A percentile compares a stretch with the other conserved stretches of the same genome.
Evolutionary conservation across 495 filamentous ascomycete genomes (phyloP).

Genomic region (Aspergillus heteromorphus): DNA sequence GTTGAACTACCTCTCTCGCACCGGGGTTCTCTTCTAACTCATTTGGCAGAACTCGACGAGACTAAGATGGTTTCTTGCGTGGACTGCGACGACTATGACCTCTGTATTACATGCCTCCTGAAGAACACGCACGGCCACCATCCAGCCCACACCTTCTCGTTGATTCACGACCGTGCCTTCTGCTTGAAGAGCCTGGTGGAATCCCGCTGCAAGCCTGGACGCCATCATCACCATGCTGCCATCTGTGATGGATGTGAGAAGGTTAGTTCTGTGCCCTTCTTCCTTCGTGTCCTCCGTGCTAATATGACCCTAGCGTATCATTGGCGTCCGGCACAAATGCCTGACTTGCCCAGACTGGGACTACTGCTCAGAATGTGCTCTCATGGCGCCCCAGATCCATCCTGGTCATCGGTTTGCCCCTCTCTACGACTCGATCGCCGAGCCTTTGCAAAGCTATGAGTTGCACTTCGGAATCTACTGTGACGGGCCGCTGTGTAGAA

Average conservation of each 20-base stretch:
- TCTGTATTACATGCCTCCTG: slow-evolving; percentile 78
- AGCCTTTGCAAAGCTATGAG: slow-evolving; percentile 41
- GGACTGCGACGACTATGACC: slow-evolving; percentile 82
- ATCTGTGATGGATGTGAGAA: slow-evolving; percentile 94
- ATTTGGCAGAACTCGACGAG: slow-evolving; percentile 60
- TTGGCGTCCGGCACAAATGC: slow-evolving; percentile 94
- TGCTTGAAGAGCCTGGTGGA: slow-evolving; percentile 41
- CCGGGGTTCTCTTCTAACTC: slow-evolving; percentile 8
- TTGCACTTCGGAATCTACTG: slow-evolving; percentile 86
- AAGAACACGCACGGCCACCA: slow-evolving; percentile 84
- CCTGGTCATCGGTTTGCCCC: slow-evolving; percentile 85
- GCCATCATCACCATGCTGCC: slow-evolving; percentile 74
- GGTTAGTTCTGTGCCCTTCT: slow-evolving; percentile 31
- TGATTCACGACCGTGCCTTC: slow-evolving; percentile 33
- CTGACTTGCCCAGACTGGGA: slow-evolving; percentile 97
- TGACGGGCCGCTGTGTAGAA: slow-evolving; percentile 85
- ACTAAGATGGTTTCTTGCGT: slow-evolving; percentile 78
- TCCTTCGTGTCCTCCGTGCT: slow-evolving; percentile 10
- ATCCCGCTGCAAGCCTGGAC: slow-evolving; percentile 70
- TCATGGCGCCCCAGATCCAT: slow-evolving; percentile 61
- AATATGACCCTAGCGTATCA: slow-evolving; percentile 54
- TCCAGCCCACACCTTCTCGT: slow-evolving; percentile 73
- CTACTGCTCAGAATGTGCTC: slow-evolving; percentile 77
- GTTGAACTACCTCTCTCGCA: slow-evolving; percentile 14
- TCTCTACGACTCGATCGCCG: slow-evolving; percentile 72